Evolutionary conservation across 352 stramenopile species (phyloP).

Genomic region (Globisporangium parvum): DNA sequence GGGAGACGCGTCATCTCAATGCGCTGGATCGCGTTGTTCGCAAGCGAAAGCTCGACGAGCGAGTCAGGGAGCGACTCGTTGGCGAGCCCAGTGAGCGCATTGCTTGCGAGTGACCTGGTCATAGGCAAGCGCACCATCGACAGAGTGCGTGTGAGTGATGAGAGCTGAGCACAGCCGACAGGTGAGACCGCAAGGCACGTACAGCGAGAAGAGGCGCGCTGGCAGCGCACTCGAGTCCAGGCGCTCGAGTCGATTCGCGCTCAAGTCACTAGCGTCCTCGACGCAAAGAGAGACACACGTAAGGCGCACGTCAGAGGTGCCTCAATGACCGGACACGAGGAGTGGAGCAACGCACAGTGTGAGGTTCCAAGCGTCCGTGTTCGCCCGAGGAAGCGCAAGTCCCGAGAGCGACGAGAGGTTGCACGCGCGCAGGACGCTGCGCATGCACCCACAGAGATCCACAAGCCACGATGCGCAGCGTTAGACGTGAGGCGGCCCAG

Average conservation of each 20-base stretch:
- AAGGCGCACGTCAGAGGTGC: too few species aligned
- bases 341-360: constrained; percentile 3
- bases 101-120: constrained; percentile 10
- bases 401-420: constrained; percentile 2
- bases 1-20: constrained; percentile 9
- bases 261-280: constrained; percentile 1
- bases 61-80: constrained; percentile 9
- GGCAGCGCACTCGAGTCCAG: neutral
- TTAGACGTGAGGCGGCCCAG: too few species aligned
- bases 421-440: constrained; percentile 7
- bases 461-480: too few species aligned
- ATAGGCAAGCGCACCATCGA: neutral
- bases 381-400: constrained; percentile 2
- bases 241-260: neutral
- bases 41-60: constrained; percentile 6
- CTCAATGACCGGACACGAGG: too few species aligned
- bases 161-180: neutral
- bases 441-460: neutral
- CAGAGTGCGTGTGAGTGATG: neutral
- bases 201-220: neutral
- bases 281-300: neutral
- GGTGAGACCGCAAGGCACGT: neutral
- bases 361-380: neutral
- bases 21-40: constrained; percentile 8
- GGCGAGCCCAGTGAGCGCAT: neutral